Percentiles rank a stretch among this genome's conserved stretches.
phyloP scores from a whole-genome alignment of 306 rosid genomes.

The Alnus glutinosa region DNA sequence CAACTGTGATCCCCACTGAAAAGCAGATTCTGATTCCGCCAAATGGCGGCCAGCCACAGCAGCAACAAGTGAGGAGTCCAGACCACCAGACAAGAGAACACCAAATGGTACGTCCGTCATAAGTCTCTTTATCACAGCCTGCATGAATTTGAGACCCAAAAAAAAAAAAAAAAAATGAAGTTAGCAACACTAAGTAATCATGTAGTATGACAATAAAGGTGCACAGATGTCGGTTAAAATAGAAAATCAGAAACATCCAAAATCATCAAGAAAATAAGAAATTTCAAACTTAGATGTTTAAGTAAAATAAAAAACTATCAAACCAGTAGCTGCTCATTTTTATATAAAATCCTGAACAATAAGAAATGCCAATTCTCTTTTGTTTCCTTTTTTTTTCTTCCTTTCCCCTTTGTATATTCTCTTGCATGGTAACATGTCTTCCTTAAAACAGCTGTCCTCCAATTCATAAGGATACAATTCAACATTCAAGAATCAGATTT shows the following conservation, averaged over 20 bases:
- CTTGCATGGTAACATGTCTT: constrained; percentile 14
- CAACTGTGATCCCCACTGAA: constrained; percentile 93
- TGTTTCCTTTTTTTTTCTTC: neutral
- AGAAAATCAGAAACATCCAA: constrained; percentile 4
- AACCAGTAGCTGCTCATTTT: neutral
- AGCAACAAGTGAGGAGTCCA: constrained; percentile 98
- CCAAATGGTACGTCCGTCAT: constrained; percentile 99
- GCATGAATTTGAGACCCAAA: constrained; percentile 30
- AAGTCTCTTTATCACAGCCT: constrained; percentile 95
- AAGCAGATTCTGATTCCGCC: constrained; percentile 61
- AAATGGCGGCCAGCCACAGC: constrained; percentile 76
- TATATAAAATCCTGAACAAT: neutral
- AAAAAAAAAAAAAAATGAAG: constrained; percentile 25
- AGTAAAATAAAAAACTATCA: neutral
- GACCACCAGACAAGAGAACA: constrained; percentile 90
- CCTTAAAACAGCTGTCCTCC: neutral
- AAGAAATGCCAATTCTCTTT: neutral
- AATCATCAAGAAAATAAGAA: neutral
- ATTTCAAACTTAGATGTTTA: neutral
- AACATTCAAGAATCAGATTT: neutral
- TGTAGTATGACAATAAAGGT: constrained; percentile 1
- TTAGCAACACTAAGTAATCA: neutral
- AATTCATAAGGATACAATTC: neutral
- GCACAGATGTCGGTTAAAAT: neutral
- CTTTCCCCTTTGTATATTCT: constrained; percentile 1